Base-by-base conservation (phyloP, 495 filamentous ascomycete species). In the Lentithecium fluviatile region DNA sequence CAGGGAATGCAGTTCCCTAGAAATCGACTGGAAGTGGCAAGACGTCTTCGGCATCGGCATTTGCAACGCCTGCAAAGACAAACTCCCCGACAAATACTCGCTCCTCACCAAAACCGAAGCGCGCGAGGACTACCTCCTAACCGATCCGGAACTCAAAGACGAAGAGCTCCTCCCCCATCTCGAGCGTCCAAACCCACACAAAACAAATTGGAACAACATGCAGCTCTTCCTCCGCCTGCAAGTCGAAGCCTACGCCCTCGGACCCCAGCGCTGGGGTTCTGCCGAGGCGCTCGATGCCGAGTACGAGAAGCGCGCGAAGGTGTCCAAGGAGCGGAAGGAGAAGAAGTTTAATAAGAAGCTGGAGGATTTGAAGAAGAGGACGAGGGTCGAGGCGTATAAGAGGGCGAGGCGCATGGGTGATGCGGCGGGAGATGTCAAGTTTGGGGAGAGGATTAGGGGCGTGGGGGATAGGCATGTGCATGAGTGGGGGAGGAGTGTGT, bases 181-280 rank as follows among this genome's bases (percentile, higher is more conserved):
- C 0, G 88, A 89, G 60, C 85, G 84, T 24, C 94, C 95, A 5
- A 98, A 98, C 69, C 94, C 94, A 19, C 93, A 97, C 71, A 96
- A 96, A 70, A 83, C 86, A 0, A 91, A 91, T 34, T 98, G 90
- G 90, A 92, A 96, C 68, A 90, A 94, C 76, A 97, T 98, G 94
- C 94, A 94, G 88, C 83, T 98, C 0, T 98, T 88, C 70, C 78
- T 98, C 8, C 86, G 95, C 0, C 97, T 85, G 58, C 95, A 98
- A 69, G 87, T 98, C 1, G 94, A 98, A 67, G 89, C 88, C 47
- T 96, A 95, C 69, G 94, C 90, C 0, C 88, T 96, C 67, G 84
- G 80, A 0, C 70, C 79, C 8, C 90, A 88, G 70, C 88, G 88
- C 69, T 97, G 94, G 94, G 94, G 93, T 0, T 88, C 86, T 0